Evolutionary conservation across 331 rosid genomes (phyloP).

Genomic region (Dryas integrifolia): DNA sequence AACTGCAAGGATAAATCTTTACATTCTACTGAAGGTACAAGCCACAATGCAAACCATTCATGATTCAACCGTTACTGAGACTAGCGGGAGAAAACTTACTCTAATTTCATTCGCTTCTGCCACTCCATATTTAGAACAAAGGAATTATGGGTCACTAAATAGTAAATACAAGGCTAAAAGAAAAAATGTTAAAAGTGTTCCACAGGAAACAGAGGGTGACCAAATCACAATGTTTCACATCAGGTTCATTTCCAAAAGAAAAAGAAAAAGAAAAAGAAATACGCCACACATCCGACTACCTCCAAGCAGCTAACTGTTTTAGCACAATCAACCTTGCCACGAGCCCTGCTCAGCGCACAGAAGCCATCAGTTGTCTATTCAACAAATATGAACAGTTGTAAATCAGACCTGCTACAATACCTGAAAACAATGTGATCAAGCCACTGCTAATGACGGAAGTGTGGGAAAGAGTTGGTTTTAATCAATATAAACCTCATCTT

Average conservation of each 20-base stretch:
- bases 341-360: slow-evolving; percentile 42
- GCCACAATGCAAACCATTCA: not conserved
- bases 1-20: not conserved
- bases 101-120: slow-evolving; percentile 23
- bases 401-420: slow-evolving; percentile 30
- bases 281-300: slow-evolving; percentile 29
- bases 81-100: not conserved
- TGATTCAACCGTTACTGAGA: not conserved
- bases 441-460: slow-evolving; percentile 21
- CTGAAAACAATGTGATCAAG: slow-evolving; percentile 31
- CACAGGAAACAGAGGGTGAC: slow-evolving; percentile 44
- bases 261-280: slow-evolving; percentile 11
- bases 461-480: slow-evolving; percentile 32
- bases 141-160: slow-evolving; percentile 26
- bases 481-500: slow-evolving; percentile 27
- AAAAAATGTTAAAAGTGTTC: slow-evolving; percentile 30
- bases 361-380: slow-evolving; percentile 27
- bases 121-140: slow-evolving; percentile 15
- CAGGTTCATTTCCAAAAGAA: slow-evolving; percentile 37
- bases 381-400: slow-evolving; percentile 20
- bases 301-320: slow-evolving; percentile 29
- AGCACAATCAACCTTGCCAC: slow-evolving; percentile 34
- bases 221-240: slow-evolving; percentile 44
- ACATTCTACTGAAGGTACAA: not conserved
- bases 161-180: slow-evolving; percentile 27